phyloP scores from a whole-genome alignment of 2,329 filamentous ascomycete genomes.

The Aspergillus ruber region DNA sequence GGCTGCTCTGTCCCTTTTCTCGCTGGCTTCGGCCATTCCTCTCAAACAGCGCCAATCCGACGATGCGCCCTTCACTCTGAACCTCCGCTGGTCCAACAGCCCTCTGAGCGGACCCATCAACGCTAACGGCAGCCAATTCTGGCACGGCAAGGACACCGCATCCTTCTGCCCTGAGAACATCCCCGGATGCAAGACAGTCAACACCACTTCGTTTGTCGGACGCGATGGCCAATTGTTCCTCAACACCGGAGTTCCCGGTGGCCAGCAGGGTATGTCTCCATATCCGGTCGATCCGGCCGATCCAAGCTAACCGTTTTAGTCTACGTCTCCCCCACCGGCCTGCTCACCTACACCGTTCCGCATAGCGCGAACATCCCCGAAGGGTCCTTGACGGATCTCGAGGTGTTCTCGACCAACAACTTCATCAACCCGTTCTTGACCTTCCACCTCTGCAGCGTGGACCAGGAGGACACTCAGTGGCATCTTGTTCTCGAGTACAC shows the following conservation, averaged over 20 bases:
- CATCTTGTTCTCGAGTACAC: constrained; percentile 2
- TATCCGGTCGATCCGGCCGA: not conserved
- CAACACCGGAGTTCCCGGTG: constrained; percentile 4
- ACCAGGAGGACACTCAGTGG: not conserved
- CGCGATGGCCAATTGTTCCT: constrained; percentile 2
- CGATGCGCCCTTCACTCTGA: constrained; percentile 3
- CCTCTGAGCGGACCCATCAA: constrained; percentile 1
- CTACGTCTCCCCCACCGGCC: constrained; percentile 3
- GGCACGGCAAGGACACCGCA: constrained; percentile 1
- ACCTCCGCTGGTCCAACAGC: constrained; percentile 7
- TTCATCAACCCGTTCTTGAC: constrained; percentile 6
- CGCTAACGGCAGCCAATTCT: constrained; percentile 3
- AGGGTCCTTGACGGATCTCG: constrained; percentile 1
- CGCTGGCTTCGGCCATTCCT: not conserved
- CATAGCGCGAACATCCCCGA: constrained; percentile 3
- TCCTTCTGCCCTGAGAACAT: constrained; percentile 2
- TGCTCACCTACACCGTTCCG: constrained; percentile 3
- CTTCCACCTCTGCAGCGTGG: not conserved
- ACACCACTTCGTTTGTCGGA: constrained; percentile 1
- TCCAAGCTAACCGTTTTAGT: not conserved
- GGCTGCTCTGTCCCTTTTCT: not conserved
- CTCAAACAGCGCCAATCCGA: not conserved
- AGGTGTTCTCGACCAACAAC: not conserved
- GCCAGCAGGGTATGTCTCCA: constrained; percentile 3
- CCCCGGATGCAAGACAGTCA: not conserved